Conservation (phyloP, 345 rosid species). For the Eutrema yunnanense region DNA sequence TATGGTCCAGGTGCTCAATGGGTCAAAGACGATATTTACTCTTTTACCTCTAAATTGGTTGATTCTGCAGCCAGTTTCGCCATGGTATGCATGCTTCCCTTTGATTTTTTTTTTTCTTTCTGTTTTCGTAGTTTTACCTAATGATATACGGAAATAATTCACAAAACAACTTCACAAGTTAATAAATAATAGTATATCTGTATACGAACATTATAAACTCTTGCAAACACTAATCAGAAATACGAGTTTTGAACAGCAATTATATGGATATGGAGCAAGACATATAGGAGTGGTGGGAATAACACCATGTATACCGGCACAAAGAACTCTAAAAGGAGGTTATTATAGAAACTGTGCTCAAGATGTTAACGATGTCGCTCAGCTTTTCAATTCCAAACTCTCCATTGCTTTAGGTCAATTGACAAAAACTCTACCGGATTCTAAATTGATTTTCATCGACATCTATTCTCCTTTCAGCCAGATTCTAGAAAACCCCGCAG, state of each 20-base stretch:
- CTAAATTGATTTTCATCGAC: slow-evolving; percentile 37
- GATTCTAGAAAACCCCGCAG: slow-evolving; percentile 36
- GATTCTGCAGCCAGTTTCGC: not conserved
- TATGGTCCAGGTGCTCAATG: slow-evolving; percentile 6
- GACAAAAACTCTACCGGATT: slow-evolving; percentile 20
- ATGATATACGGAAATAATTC: no score
- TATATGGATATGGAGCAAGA: slow-evolving; percentile 49
- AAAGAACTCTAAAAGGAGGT: slow-evolving; percentile 58
- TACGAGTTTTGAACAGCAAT: slow-evolving; percentile 29
- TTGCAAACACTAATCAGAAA: not conserved
- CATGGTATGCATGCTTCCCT: not conserved
- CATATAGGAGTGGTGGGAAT: slow-evolving; percentile 42
- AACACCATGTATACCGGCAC: slow-evolving; percentile 58
- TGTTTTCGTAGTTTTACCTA: not conserved
- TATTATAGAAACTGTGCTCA: slow-evolving; percentile 34
- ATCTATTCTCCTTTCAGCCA: slow-evolving; percentile 34
- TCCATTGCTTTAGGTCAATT: slow-evolving; percentile 25
- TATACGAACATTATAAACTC: not conserved
- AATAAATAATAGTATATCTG: no score
- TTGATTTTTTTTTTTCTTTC: no score
- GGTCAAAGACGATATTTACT: not conserved
- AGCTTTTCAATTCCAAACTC: slow-evolving; percentile 50
- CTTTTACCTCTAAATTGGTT: not conserved
- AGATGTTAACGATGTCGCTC: slow-evolving; percentile 39
- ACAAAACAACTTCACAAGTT: no score